Percentiles rank a stretch among this genome's conserved stretches.
phyloP scores from a whole-genome alignment of 2,329 filamentous ascomycete genomes.

The Fusarium caatingaense region DNA sequence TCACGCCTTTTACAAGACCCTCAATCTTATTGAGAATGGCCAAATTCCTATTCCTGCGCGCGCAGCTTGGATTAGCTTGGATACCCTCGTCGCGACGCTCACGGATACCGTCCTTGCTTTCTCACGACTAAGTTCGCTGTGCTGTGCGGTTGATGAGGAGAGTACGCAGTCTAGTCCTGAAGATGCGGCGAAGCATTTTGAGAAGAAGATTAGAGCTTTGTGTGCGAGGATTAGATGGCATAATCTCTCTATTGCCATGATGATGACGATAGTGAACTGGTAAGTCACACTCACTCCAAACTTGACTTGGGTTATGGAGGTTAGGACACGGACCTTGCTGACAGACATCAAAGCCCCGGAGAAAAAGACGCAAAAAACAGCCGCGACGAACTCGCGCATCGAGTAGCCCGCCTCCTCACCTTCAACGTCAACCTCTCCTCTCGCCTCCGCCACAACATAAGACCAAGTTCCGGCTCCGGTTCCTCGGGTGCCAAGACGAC shows the following conservation, averaged over 20 bases:
- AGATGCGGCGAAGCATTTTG: slow-evolving; percentile 33
- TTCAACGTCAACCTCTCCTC: slow-evolving; percentile 50
- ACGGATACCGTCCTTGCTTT: slow-evolving; percentile 53
- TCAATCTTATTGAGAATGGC: slow-evolving; percentile 49
- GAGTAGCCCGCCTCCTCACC: slow-evolving; percentile 50
- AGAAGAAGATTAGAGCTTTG: slow-evolving; percentile 46
- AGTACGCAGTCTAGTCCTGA: slow-evolving; percentile 34
- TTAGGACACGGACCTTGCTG: slow-evolving; percentile 9
- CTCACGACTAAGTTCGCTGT: slow-evolving; percentile 49
- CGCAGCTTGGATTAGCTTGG: slow-evolving; percentile 51
- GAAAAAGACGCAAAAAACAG: slow-evolving; percentile 53
- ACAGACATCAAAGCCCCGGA: slow-evolving; percentile 45
- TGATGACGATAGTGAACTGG: slow-evolving; percentile 56
- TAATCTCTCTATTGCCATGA: slow-evolving; percentile 54
- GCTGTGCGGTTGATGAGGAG: slow-evolving; percentile 43
- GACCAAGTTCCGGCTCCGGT: slow-evolving; percentile 32
- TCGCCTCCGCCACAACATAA: slow-evolving; percentile 47
- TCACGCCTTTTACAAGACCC: slow-evolving; percentile 52
- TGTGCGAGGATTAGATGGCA: slow-evolving; percentile 53
- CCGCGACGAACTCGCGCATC: slow-evolving; percentile 50
- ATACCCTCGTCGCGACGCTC: slow-evolving; percentile 51
- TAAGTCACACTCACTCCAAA: no score
- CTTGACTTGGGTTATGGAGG: no score
- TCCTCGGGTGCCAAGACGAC: slow-evolving; percentile 34
- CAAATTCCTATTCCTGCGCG: slow-evolving; percentile 52